Conservation (phyloP, 2,329 filamentous ascomycete species). For the Beauveria asiatica region DNA sequence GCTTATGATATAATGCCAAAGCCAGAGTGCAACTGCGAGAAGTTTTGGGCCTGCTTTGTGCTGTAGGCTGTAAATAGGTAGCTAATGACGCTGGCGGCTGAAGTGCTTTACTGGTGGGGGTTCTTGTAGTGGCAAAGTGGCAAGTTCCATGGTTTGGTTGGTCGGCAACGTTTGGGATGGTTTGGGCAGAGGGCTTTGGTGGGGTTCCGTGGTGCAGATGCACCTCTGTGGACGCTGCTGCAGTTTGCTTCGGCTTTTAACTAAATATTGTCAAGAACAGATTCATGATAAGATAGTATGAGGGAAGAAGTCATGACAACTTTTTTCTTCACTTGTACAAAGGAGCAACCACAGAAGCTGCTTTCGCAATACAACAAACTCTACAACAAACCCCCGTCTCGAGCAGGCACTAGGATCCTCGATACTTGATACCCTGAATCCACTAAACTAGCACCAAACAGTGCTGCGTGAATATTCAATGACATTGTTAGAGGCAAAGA, state of each 20-base stretch:
- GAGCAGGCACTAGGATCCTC: too few relatives aligned
- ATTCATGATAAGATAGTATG: too few relatives aligned
- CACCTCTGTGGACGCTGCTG: not conserved
- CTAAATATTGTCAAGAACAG: too few relatives aligned
- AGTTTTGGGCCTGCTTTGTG: not conserved
- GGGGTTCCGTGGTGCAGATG: not conserved
- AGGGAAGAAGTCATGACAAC: too few relatives aligned
- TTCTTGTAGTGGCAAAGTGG: not conserved
- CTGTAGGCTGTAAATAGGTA: too few relatives aligned
- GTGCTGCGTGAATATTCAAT: conserved; percentile 5
- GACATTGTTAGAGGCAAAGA: not conserved
- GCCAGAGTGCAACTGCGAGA: not conserved
- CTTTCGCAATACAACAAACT: too few relatives aligned
- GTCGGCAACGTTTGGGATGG: not conserved
- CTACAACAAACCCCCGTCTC: too few relatives aligned
- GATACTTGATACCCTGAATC: not conserved
- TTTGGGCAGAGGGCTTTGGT: not conserved
- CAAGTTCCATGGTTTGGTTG: not conserved
- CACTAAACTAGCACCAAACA: not conserved
- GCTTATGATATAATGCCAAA: conserved; percentile 6
- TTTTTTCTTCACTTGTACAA: too few relatives aligned
- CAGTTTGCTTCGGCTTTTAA: too few relatives aligned
- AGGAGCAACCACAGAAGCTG: too few relatives aligned
- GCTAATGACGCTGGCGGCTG: not conserved
- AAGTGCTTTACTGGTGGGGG: not conserved